phyloP scores from a whole-genome alignment of 2,329 filamentous ascomycete species.

The Calonectria leucothoes region DNA sequence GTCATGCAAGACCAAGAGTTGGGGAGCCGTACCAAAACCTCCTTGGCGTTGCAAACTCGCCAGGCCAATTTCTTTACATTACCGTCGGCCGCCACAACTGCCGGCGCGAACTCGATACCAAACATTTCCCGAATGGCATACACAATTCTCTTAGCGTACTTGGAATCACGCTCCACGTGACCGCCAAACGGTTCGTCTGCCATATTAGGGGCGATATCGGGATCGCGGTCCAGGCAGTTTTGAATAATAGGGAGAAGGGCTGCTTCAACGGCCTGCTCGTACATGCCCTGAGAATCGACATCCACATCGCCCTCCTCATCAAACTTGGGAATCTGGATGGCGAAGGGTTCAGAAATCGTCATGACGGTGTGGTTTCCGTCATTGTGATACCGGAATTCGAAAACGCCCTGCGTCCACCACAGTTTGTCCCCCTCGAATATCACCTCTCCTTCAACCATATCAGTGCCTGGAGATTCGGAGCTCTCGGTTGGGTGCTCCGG shows the following conservation, averaged over 20 bases:
- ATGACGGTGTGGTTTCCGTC: conserved; percentile 93
- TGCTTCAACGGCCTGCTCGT: conserved; percentile 78
- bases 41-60: conserved; percentile 95
- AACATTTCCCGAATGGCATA: conserved; percentile 98
- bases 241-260: conserved; percentile 85
- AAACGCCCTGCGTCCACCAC: conserved; percentile 97
- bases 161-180: conserved; percentile 86
- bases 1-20: not conserved
- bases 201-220: conserved; percentile 86
- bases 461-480: conserved; percentile 63
- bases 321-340: conserved; percentile 85
- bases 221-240: conserved; percentile 93
- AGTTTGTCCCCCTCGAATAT: conserved; percentile 92
- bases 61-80: conserved; percentile 91
- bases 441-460: conserved; percentile 82
- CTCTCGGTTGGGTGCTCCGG: conserved; percentile 70
- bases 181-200: conserved; percentile 86
- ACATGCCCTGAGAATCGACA: conserved; percentile 67
- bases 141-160: conserved; percentile 89
- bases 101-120: conserved; percentile 92
- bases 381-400: conserved; percentile 98
- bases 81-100: conserved; percentile 92
- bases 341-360: conserved; percentile 93
- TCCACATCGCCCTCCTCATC: conserved; percentile 80
- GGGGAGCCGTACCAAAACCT: conserved; percentile 79